These are phyloP conservation scores for Lophiostoma macrostomum DNA, from an alignment of 495 filamentous ascomycete genomes.

Conservation along the genomic window DNA sequence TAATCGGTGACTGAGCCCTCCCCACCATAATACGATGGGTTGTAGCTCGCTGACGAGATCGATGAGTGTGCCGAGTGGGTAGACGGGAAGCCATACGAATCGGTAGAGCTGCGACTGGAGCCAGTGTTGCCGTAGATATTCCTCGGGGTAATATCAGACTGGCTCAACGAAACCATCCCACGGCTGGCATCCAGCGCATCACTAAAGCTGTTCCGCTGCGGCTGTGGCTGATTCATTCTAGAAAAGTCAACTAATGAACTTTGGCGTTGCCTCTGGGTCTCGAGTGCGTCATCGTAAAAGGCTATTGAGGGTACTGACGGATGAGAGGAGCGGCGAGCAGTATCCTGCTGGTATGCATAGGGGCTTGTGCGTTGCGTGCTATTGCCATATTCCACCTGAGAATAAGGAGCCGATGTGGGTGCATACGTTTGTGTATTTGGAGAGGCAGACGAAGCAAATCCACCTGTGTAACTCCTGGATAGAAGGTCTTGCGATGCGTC, in stretches of 20 bases:
- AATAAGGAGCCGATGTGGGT: constrained; percentile 66
- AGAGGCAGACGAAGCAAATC: constrained; percentile 41
- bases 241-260: constrained; percentile 61
- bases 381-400: constrained; percentile 58
- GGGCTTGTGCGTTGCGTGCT: constrained; percentile 54
- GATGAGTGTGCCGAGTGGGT: constrained; percentile 92
- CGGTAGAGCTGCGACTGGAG: constrained; percentile 66
- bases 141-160: constrained; percentile 73
- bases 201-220: constrained; percentile 62
- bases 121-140: constrained; percentile 75
- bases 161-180: constrained; percentile 94
- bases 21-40: constrained; percentile 65
- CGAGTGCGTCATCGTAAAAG: constrained; percentile 47
- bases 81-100: constrained; percentile 90
- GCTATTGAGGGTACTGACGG: constrained; percentile 70
- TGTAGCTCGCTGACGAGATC: constrained; percentile 75
- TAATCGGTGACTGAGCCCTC: constrained; percentile 95
- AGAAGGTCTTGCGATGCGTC: constrained; percentile 71
- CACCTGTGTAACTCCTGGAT: constrained; percentile 35
- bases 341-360: constrained; percentile 58
- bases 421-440: constrained; percentile 66
- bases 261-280: constrained; percentile 48
- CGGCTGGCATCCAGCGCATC: constrained; percentile 86
- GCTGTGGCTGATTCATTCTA: constrained; percentile 58
- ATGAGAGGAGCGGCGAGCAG: constrained; percentile 77